Percentiles rank a stretch among this genome's conserved stretches.
Evolutionary conservation across 129 eudicot genomes (phyloP).

Genomic region (Artemisia argyi): DNA sequence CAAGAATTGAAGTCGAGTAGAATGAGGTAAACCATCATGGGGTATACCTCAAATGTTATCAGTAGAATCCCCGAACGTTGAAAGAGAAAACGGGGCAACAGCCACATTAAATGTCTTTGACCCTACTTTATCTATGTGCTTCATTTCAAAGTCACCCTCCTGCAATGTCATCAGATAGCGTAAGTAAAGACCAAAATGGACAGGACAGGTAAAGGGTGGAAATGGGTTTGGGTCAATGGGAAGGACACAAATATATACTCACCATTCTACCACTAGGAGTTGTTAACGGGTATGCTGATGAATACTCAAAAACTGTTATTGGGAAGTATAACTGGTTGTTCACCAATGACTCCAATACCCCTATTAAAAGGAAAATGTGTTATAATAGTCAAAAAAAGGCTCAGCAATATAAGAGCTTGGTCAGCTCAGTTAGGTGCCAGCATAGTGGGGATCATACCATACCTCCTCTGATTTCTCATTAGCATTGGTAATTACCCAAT

Average conservation of each 20-base stretch:
- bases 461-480: constrained; percentile 89
- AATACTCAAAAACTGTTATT: constrained; percentile 88
- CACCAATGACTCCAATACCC: constrained; percentile 96
- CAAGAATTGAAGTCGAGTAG: constrained; percentile 3
- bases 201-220: neutral
- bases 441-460: constrained; percentile 51
- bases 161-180: constrained; percentile 28
- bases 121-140: constrained; percentile 74
- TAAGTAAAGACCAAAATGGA: neutral
- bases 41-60: constrained; percentile 44
- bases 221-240: neutral
- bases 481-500: constrained; percentile 95
- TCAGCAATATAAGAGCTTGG: constrained; percentile 7
- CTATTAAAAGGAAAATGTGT: constrained; percentile 36
- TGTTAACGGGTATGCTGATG: constrained; percentile 92
- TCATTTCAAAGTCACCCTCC: constrained; percentile 96
- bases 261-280: constrained; percentile 98
- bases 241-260: constrained; percentile 26
- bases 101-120: constrained; percentile 73
- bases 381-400: neutral
- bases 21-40: neutral
- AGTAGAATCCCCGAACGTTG: constrained; percentile 64
- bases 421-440: neutral
- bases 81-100: constrained; percentile 84
- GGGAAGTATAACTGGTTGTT: constrained; percentile 97